Evolutionary conservation across 2,329 filamentous ascomycete species (phyloP).

Genomic region (Apiospora rasikravindrae): DNA sequence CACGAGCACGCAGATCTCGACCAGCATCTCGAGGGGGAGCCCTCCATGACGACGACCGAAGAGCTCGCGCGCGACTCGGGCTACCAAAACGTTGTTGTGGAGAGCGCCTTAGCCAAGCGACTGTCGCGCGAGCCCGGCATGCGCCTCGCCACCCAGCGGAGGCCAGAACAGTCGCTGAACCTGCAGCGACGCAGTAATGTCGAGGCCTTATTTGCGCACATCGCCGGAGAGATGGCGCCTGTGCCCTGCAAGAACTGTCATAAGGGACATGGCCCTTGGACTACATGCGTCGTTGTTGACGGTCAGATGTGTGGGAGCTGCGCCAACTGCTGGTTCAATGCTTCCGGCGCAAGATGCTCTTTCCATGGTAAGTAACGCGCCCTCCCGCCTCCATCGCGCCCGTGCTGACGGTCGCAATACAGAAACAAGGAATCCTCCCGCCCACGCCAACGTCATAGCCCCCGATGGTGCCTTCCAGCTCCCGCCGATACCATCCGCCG

Average conservation of each 20-base stretch:
- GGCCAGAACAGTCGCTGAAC: constrained; percentile 59
- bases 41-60: constrained; percentile 47
- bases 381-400: neutral
- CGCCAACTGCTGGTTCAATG: constrained; percentile 69
- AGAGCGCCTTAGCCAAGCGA: constrained; percentile 60
- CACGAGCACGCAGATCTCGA: constrained; percentile 38
- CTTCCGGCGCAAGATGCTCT: constrained; percentile 63
- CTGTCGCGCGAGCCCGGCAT: constrained; percentile 55
- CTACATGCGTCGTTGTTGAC: constrained; percentile 61
- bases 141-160: constrained; percentile 58
- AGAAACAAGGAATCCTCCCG: constrained; percentile 53
- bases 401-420: constrained; percentile 7
- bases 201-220: constrained; percentile 63
- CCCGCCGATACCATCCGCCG: constrained; percentile 35
- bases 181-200: constrained; percentile 63
- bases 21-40: constrained; percentile 31
- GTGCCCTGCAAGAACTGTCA: constrained; percentile 64
- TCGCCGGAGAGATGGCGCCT: constrained; percentile 54
- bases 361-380: constrained; percentile 57
- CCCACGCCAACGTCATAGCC: constrained; percentile 39
- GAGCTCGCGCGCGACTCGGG: constrained; percentile 53
- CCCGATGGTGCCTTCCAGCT: constrained; percentile 36
- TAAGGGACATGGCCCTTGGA: constrained; percentile 66
- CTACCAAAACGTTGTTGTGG: constrained; percentile 52
- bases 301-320: constrained; percentile 67